Evolutionary conservation across 441 rosid genomes (phyloP).

Genomic region (Syzygium syzygioides): DNA sequence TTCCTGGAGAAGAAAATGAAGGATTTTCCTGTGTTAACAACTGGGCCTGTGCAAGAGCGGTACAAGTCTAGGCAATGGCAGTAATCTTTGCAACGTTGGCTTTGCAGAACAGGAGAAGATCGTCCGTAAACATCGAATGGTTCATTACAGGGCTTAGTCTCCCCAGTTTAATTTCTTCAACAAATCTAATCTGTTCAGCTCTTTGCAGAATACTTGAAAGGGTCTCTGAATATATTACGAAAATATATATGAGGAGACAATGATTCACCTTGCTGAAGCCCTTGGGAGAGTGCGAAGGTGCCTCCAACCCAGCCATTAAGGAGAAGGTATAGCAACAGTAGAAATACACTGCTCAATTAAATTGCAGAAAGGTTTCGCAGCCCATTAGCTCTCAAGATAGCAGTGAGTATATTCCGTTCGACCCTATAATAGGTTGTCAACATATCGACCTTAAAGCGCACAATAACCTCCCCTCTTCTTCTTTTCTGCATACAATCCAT

Average conservation of each 20-base stretch:
- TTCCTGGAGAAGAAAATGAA: not conserved
- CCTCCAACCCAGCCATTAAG: not conserved
- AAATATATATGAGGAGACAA: rapidly evolving
- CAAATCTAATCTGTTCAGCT: not conserved
- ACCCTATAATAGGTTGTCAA: not conserved
- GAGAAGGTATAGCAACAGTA: not conserved
- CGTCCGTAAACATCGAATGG: not conserved
- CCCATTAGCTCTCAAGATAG: not conserved
- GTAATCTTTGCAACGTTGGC: not conserved
- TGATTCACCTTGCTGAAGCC: not conserved
- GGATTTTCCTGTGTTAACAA: not conserved
- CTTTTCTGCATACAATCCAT: not conserved
- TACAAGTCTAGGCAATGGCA: not conserved
- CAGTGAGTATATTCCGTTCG: not conserved
- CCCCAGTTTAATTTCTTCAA: not conserved
- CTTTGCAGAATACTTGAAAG: not conserved
- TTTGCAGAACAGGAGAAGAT: rapidly evolving
- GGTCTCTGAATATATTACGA: not conserved
- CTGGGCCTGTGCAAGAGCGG: not conserved
- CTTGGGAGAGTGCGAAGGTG: not conserved
- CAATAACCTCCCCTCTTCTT: not conserved
- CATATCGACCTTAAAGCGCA: not conserved
- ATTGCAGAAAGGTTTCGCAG: not conserved
- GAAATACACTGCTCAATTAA: not conserved
- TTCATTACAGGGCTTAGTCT: not conserved